Conservation (phyloP, 306 rosid genomes). For the Fragaria nilgerrensis region DNA sequence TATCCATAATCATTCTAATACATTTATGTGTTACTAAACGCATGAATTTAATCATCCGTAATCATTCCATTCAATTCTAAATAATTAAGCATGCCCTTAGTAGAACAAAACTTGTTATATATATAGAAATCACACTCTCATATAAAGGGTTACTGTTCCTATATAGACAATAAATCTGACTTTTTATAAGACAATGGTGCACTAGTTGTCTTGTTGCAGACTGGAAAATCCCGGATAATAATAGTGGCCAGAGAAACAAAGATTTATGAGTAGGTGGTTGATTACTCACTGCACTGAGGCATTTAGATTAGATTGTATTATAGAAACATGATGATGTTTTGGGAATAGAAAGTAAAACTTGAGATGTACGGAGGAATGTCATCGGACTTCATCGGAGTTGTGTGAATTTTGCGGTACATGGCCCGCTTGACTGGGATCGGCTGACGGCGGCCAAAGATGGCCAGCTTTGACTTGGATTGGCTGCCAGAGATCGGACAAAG, state of each 20-base stretch:
- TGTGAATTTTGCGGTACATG: background rate
- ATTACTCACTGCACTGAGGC: background rate
- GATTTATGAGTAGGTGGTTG: background rate
- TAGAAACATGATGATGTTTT: background rate
- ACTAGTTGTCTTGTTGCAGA: background rate
- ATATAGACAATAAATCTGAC: no score
- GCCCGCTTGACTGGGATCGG: background rate
- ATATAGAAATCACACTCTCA: no score
- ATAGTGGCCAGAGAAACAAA: background rate
- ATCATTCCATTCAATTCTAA: no score
- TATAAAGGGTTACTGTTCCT: background rate
- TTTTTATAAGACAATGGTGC: background rate
- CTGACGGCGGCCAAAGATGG: no score
- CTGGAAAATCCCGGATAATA: background rate
- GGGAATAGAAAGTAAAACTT: background rate
- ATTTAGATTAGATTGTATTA: background rate
- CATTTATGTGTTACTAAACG: no score
- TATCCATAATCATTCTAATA: no score
- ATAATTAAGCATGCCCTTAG: no score
- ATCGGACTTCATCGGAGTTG: background rate
- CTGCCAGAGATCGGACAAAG: no score
- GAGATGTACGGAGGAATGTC: background rate
- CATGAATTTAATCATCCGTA: no score
- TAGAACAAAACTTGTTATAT: no score
- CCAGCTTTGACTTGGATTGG: background rate